Percentiles rank a stretch among this genome's conserved stretches.
phyloP scores from a whole-genome alignment of 495 filamentous ascomycete genomes.

The Aspergillus heteromorphus region DNA sequence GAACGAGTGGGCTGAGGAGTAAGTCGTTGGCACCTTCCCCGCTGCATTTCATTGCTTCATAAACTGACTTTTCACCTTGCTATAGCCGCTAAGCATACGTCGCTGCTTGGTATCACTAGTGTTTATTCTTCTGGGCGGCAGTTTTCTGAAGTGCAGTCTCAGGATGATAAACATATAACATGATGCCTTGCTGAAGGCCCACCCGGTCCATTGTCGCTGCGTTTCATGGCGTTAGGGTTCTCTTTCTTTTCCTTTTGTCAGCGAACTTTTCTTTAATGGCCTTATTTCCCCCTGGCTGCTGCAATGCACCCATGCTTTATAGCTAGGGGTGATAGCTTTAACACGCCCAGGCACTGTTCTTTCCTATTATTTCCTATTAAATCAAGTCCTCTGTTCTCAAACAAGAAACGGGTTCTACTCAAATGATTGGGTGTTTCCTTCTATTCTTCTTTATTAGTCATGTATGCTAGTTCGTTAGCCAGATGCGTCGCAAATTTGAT shows the following conservation, averaged over 20 bases:
- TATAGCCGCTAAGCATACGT: slow-evolving; percentile 32
- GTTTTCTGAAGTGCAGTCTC: background rate
- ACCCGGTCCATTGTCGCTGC: slow-evolving; percentile 4
- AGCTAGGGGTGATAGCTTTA: no score
- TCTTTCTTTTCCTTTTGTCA: background rate
- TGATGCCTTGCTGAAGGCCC: background rate
- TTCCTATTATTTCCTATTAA: no score
- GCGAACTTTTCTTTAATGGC: slow-evolving; percentile 6
- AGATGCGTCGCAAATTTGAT: no score
- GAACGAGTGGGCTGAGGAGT: slow-evolving; percentile 72
- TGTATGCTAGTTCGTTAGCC: no score
- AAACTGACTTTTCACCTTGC: slow-evolving; percentile 15
- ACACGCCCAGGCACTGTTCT: no score
- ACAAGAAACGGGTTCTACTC: background rate
- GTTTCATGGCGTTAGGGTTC: slow-evolving; percentile 17
- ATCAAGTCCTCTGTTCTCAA: background rate
- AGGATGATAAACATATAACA: background rate
- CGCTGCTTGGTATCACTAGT: background rate
- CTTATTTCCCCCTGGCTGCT: background rate
- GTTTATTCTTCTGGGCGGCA: slow-evolving; percentile 7
- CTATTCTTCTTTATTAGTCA: no score
- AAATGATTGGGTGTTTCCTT: no score
- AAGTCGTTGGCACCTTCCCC: slow-evolving; percentile 17
- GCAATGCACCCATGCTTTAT: background rate
- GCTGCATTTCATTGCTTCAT: background rate